Percentiles rank a stretch among this genome's conserved stretches.
These are phyloP conservation scores for Ramularia collo-cygni DNA, from an alignment of 2,329 filamentous ascomycete genomes.

Conservation along the genomic window DNA sequence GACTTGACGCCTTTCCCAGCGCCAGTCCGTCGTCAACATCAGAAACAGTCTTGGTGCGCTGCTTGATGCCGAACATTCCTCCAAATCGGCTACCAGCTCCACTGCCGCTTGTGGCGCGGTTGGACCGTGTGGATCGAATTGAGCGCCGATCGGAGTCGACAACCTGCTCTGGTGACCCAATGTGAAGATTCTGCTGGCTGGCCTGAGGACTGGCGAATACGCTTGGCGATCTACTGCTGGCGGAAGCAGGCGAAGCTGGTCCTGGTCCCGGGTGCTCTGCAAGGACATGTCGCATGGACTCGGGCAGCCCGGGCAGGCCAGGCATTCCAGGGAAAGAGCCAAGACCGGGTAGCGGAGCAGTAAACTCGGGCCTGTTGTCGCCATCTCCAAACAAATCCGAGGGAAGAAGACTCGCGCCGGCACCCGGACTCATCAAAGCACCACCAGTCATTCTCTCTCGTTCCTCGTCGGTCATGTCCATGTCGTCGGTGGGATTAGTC, in stretches of 20 bases:
- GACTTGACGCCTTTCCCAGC: constrained; percentile 56
- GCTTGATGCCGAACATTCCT: constrained; percentile 47
- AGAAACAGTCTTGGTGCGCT: constrained; percentile 54
- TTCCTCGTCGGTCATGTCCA: constrained; percentile 54
- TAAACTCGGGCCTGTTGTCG: constrained; percentile 21
- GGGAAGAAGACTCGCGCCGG: constrained; percentile 61
- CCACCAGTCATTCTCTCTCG: constrained; percentile 54
- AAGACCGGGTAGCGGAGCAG: constrained; percentile 27
- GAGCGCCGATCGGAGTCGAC: constrained; percentile 42
- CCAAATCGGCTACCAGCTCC: constrained; percentile 46
- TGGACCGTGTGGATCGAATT: constrained; percentile 45
- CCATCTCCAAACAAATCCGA: constrained; percentile 48
- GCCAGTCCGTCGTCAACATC: constrained; percentile 60
- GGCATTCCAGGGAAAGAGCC: constrained; percentile 36
- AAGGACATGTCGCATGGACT: constrained; percentile 6
- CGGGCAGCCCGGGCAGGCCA: constrained; percentile 13
- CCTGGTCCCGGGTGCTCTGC: constrained; percentile 23
- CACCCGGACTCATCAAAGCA: constrained; percentile 70
- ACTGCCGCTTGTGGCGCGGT: constrained; percentile 35
- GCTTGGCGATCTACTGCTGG: constrained; percentile 38
- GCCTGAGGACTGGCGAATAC: constrained; percentile 43
- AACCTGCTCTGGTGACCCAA: constrained; percentile 34
- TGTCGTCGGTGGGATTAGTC: constrained; percentile 36
- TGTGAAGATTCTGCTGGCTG: constrained; percentile 39
- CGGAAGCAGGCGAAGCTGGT: constrained; percentile 39